Evolutionary conservation across 352 stramenopile genomes (phyloP).

Genomic region (Thalassiosira hispida): DNA sequence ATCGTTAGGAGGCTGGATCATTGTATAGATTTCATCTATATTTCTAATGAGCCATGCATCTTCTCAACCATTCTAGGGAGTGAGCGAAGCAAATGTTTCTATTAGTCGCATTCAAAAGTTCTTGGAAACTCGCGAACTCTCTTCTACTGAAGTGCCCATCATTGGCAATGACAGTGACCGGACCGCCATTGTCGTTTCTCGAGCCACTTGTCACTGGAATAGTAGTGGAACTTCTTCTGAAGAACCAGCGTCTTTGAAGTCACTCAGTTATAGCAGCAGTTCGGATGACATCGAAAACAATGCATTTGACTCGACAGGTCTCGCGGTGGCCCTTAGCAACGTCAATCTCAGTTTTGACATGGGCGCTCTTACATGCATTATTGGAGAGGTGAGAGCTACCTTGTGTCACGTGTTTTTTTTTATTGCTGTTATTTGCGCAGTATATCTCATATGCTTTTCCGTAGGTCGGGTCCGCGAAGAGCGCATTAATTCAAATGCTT

Average conservation of each 20-base stretch:
- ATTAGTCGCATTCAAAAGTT: slow-evolving; percentile 75
- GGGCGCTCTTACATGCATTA: slow-evolving; percentile 83
- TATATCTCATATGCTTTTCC: no score
- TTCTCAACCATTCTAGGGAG: no score
- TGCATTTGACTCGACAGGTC: neutral
- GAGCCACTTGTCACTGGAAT: slow-evolving; percentile 76
- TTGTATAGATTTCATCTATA: no score
- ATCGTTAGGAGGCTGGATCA: no score
- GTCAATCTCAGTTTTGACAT: slow-evolving; percentile 31
- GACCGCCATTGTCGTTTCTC: slow-evolving; percentile 20
- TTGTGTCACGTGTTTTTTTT: no score
- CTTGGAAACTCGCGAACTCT: slow-evolving; percentile 66
- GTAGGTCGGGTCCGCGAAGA: slow-evolving; percentile 95
- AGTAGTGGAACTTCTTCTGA: neutral
- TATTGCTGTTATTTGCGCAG: no score
- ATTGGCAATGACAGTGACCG: neutral
- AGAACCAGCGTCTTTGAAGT: neutral
- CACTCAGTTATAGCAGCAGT: neutral
- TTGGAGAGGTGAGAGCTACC: slow-evolving; percentile 92
- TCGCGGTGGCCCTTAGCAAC: slow-evolving; percentile 51
- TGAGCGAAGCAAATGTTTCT: slow-evolving; percentile 73
- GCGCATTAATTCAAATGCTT: slow-evolving; percentile 91
- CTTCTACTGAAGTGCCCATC: neutral
- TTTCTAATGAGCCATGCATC: no score
- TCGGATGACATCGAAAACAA: neutral